phyloP scores from a whole-genome alignment of 768 basidiomycete species.

The Pluteus cervinus region DNA sequence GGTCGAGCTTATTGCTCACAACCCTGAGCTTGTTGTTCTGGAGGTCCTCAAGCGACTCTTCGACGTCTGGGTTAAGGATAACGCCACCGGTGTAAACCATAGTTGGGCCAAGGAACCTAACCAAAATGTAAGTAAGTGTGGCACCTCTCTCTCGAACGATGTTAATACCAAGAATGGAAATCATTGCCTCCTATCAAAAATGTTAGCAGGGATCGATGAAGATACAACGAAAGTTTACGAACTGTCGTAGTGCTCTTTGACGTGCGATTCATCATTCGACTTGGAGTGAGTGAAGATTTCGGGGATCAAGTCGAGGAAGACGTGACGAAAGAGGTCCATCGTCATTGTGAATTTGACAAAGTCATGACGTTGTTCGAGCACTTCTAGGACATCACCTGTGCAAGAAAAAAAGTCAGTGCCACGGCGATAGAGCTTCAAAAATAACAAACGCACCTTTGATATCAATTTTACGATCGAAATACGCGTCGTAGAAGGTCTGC shows the following conservation, averaged over 20 bases:
- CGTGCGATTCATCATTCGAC: slow-evolving; percentile 90
- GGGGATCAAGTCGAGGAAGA: slow-evolving; percentile 82
- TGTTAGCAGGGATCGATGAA: slow-evolving; percentile 2
- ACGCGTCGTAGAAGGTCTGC: slow-evolving; percentile 97
- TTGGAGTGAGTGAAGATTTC: slow-evolving; percentile 92
- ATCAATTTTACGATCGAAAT: slow-evolving; percentile 93
- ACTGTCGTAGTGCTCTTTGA: slow-evolving; percentile 95
- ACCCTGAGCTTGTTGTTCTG: slow-evolving; percentile 98
- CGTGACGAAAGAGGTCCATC: slow-evolving; percentile 88
- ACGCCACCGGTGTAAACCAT: slow-evolving; percentile 99
- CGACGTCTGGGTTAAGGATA: slow-evolving; percentile 57
- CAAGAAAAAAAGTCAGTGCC: slow-evolving; percentile 8
- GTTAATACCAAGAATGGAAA: slow-evolving; percentile 81
- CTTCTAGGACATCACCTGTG: slow-evolving; percentile 86
- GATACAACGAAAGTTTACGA: slow-evolving; percentile 18
- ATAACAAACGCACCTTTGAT: slow-evolving; percentile 69
- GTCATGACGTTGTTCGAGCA: slow-evolving; percentile 92
- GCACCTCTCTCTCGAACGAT: background rate
- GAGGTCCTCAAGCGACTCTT: slow-evolving; percentile 86
- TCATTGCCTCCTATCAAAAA: slow-evolving; percentile 72
- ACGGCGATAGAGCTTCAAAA: slow-evolving; percentile 1
- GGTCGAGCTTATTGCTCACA: slow-evolving; percentile 91
- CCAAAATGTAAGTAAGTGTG: background rate
- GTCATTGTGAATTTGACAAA: slow-evolving; percentile 94
- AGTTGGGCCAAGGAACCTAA: slow-evolving; percentile 87